These are phyloP conservation scores for Yarrowia divulgata DNA, from an alignment of 805 yeast genomes.

Conservation along the genomic window DNA sequence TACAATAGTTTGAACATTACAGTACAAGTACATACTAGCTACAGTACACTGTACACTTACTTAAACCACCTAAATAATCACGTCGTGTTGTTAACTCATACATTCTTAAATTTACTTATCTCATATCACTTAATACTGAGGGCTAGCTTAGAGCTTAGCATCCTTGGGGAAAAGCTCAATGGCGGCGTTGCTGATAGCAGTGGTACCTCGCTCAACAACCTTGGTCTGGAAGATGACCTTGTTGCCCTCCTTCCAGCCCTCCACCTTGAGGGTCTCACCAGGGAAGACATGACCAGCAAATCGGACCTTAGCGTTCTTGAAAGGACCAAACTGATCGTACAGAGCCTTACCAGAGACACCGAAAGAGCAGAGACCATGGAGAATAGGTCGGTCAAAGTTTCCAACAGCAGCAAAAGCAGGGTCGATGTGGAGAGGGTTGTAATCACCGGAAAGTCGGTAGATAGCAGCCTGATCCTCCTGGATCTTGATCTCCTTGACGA, in stretches of 20 bases:
- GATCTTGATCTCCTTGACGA: constrained; percentile 64
- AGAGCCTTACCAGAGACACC: constrained; percentile 82
- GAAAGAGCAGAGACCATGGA: constrained; percentile 89
- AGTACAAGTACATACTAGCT: no score
- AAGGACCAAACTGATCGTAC: constrained; percentile 79
- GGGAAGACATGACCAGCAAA: constrained; percentile 93
- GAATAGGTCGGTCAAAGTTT: constrained; percentile 82
- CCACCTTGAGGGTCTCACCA: constrained; percentile 83
- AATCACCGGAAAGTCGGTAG: constrained; percentile 91
- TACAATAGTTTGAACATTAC: no score
- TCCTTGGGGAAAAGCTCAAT: constrained; percentile 58
- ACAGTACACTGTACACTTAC: no score
- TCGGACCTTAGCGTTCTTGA: constrained; percentile 85
- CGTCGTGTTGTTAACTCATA: not conserved
- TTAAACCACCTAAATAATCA: no score
- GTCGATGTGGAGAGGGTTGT: constrained; percentile 94
- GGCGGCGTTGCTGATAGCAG: constrained; percentile 89
- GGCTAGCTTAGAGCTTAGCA: constrained; percentile 31
- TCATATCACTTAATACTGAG: not conserved
- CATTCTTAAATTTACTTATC: constrained; percentile 20
- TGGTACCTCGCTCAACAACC: constrained; percentile 75
- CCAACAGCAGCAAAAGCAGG: constrained; percentile 89
- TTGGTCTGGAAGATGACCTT: constrained; percentile 81
- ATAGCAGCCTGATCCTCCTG: constrained; percentile 80
- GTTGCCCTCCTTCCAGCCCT: constrained; percentile 81